Conservation (phyloP, 164 flowering plant species). For the Echeveria elegans region DNA sequence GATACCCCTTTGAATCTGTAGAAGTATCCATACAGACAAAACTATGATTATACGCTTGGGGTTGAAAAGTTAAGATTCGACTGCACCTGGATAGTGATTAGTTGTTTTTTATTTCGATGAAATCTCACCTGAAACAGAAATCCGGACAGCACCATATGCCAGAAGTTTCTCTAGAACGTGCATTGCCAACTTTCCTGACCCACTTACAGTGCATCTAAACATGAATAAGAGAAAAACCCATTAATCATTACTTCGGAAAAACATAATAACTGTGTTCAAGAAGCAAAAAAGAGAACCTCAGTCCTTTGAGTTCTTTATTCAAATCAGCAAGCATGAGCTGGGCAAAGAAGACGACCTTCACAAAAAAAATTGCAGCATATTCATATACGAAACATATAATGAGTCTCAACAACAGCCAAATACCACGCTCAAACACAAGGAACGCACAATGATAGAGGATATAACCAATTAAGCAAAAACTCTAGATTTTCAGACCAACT, state of each 20-base stretch:
- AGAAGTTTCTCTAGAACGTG: slow-evolving; percentile 90
- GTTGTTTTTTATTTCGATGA: not conserved
- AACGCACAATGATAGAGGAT: not conserved
- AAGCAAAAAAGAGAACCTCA: slow-evolving; percentile 43
- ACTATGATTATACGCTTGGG: not conserved
- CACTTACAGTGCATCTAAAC: slow-evolving; percentile 86
- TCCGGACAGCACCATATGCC: slow-evolving; percentile 82
- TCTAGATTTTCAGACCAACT: too few relatives aligned
- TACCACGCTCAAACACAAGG: not conserved
- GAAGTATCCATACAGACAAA: not conserved
- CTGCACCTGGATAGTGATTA: too few relatives aligned
- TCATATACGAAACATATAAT: not conserved
- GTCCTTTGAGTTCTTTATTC: slow-evolving; percentile 92
- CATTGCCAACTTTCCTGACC: slow-evolving; percentile 96
- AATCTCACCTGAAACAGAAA: slow-evolving; percentile 72
- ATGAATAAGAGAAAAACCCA: slow-evolving; percentile 8
- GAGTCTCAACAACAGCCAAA: not conserved
- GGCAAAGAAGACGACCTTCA: slow-evolving; percentile 94
- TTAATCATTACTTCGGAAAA: too few relatives aligned
- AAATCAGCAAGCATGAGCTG: slow-evolving; percentile 88
- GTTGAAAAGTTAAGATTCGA: not conserved
- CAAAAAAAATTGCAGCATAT: not conserved
- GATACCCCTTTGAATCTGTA: slow-evolving; percentile 94
- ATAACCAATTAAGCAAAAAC: not conserved
- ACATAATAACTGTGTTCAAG: not conserved